phyloP scores from a whole-genome alignment of 257 asterid species.

The Henckelia pumila region DNA sequence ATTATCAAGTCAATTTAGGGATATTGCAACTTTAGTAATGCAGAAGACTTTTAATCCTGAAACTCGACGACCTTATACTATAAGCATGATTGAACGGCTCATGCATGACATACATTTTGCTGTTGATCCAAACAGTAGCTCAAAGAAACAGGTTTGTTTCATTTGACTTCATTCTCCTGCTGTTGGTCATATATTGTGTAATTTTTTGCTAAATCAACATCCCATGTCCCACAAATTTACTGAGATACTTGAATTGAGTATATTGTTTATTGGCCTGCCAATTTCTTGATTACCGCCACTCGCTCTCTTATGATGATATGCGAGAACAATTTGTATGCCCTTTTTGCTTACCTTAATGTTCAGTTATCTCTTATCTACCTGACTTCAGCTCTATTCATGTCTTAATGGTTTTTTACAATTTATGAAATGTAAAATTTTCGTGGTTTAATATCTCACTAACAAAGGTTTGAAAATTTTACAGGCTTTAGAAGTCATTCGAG shows the following conservation, averaged over 20 bases:
- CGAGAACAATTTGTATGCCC: no score
- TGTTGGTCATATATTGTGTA: conserved; percentile 5
- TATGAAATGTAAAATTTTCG: neutral
- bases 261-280: conserved; percentile 4
- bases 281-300: neutral
- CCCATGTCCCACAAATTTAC: neutral
- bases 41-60: conserved; percentile 90
- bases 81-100: conserved; percentile 92
- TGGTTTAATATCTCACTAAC: conserved; percentile 7
- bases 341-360: neutral
- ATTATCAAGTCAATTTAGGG: conserved; percentile 85
- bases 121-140: conserved; percentile 85
- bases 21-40: conserved; percentile 90
- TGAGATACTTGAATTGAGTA: conserved; percentile 2
- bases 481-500: conserved; percentile 93
- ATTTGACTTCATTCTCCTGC: neutral
- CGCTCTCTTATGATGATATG: neutral
- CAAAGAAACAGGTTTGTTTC: conserved; percentile 80
- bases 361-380: neutral
- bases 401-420: neutral
- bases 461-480: conserved; percentile 28
- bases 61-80: conserved; percentile 88
- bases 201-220: neutral
- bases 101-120: conserved; percentile 96
- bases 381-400: neutral